phyloP scores from a whole-genome alignment of 164 flowering plant genomes.

The grape (Vitis vinifera) region ASM3070453v1 NC_081812.1:5796001-5796500 shows the following conservation, averaged over 20 bases:
- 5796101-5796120: slow-evolving; percentile 82
- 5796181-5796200: slow-evolving; percentile 62
- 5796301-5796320: slow-evolving; percentile 80
- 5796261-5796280: slow-evolving; percentile 77
- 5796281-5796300: slow-evolving; percentile 92
- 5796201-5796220: slow-evolving; percentile 82
- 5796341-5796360: slow-evolving; percentile 71
- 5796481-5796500: too few species aligned
- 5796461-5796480: too few species aligned
- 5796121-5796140: slow-evolving; percentile 51
- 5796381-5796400: slow-evolving; percentile 93
- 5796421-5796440: slow-evolving; percentile 1
- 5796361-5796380: slow-evolving; percentile 89
- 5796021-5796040: neutral
- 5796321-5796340: slow-evolving; percentile 49
- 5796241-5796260: slow-evolving; percentile 64
- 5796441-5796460: too few species aligned
- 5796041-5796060: neutral
- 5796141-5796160: slow-evolving; percentile 63
- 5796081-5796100: neutral
- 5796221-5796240: slow-evolving; percentile 57
- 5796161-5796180: slow-evolving; percentile 85
- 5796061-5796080: neutral
- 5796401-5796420: slow-evolving; percentile 86
- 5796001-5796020: slow-evolving; percentile 70